Evolutionary conservation across 345 rosid genomes (phyloP).

Genomic region (Linum tenue): DNA sequence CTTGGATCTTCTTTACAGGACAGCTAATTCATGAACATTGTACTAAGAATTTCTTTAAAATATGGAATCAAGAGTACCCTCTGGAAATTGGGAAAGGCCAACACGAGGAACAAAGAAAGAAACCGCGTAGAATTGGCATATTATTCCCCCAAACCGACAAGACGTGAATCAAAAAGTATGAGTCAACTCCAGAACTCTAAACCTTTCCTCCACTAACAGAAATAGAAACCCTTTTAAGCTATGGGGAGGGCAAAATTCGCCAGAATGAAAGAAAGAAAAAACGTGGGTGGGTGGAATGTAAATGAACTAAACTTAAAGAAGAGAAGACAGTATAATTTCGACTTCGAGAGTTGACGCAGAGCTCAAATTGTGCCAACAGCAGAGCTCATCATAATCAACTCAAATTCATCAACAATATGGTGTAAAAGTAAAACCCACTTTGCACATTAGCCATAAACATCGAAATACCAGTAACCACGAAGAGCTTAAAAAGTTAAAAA

Average conservation of each 20-base stretch:
- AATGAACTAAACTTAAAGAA: too few species aligned
- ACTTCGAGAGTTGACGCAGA: too few species aligned
- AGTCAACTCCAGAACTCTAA: not conserved
- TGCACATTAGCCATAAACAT: not conserved
- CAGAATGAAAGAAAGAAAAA: too few species aligned
- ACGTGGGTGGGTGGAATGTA: too few species aligned
- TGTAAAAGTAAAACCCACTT: not conserved
- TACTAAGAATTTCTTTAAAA: not conserved
- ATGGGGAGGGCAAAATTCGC: too few species aligned
- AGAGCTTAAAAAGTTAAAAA: slow-evolving; percentile 2
- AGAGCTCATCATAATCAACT: not conserved
- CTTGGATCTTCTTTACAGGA: not conserved
- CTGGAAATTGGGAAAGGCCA: not conserved
- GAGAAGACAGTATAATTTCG: too few species aligned
- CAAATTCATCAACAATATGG: not conserved
- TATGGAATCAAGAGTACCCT: not conserved
- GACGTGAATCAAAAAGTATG: not conserved
- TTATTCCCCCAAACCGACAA: not conserved
- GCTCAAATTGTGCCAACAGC: not conserved
- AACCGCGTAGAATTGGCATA: not conserved
- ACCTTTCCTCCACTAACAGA: not conserved
- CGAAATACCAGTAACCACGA: not conserved
- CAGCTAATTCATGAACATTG: not conserved
- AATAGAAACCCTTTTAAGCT: not conserved
- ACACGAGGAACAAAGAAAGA: not conserved